These are phyloP conservation scores for Cordyceps militaris DNA, from an alignment of 2,329 filamentous ascomycete species.

Conservation along the genomic window DNA sequence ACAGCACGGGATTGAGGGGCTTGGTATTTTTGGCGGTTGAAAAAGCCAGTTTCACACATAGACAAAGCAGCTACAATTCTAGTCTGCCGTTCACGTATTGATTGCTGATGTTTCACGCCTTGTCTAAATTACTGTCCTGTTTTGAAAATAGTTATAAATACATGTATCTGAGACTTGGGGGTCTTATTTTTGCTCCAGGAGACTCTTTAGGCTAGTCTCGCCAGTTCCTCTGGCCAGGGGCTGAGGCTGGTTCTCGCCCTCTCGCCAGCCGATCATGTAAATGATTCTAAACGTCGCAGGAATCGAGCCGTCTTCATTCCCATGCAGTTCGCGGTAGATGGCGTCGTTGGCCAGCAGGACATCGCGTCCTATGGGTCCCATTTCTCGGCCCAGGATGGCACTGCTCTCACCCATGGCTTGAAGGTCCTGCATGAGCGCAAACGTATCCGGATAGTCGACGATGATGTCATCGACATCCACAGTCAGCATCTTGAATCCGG, in stretches of 20 bases:
- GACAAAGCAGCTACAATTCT: background rate
- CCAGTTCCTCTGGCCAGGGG: conserved; percentile 79
- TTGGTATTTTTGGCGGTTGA: background rate
- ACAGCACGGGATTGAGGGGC: background rate
- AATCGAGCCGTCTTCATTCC: conserved; percentile 66
- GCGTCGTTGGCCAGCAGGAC: conserved; percentile 80
- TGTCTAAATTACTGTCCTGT: background rate
- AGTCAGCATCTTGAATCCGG: conserved; percentile 91
- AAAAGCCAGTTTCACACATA: background rate
- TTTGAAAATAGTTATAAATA: conserved; percentile 5
- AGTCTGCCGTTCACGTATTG: background rate
- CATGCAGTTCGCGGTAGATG: conserved; percentile 84
- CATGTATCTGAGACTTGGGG: background rate
- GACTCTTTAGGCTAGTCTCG: conserved; percentile 80
- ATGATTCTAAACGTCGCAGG: conserved; percentile 94
- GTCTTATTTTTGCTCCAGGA: conserved; percentile 46
- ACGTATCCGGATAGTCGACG: conserved; percentile 85
- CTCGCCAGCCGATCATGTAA: conserved; percentile 99
- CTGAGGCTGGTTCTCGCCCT: conserved; percentile 68
- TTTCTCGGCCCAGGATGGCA: conserved; percentile 77
- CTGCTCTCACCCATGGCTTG: conserved; percentile 96
- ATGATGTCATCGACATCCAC: conserved; percentile 97
- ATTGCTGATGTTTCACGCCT: background rate
- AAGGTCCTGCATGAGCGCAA: conserved; percentile 86
- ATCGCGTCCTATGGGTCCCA: conserved; percentile 69